phyloP scores from a whole-genome alignment of 805 yeast species.

The Candida nemodendra region DNA sequence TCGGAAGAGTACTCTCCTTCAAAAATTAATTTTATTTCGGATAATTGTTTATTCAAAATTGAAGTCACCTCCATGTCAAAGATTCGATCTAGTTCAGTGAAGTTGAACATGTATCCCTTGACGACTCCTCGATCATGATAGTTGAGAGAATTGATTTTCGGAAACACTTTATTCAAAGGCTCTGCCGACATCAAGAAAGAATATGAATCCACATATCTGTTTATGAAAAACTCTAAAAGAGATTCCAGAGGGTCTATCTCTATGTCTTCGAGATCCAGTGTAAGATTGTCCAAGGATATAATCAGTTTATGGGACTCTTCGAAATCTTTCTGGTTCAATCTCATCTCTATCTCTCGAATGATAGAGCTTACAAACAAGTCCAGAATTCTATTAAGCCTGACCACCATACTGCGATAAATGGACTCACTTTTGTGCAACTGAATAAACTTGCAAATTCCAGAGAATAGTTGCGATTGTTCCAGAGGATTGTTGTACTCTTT shows the following conservation, averaged over 20 bases:
- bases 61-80: slow-evolving; percentile 18
- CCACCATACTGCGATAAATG: slow-evolving; percentile 27
- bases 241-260: slow-evolving; percentile 36
- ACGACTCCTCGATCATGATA: slow-evolving; percentile 25
- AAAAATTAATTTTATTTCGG: slow-evolving; percentile 30
- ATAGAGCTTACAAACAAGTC: slow-evolving; percentile 74
- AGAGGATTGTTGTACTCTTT: slow-evolving; percentile 31
- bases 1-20: slow-evolving; percentile 2
- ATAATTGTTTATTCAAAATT: slow-evolving; percentile 26
- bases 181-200: slow-evolving; percentile 24
- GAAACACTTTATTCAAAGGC: slow-evolving; percentile 21
- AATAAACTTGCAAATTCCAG: slow-evolving; percentile 29
- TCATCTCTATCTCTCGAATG: slow-evolving; percentile 63
- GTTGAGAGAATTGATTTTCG: not conserved
- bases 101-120: slow-evolving; percentile 27
- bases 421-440: slow-evolving; percentile 20
- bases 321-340: slow-evolving; percentile 47
- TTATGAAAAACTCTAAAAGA: slow-evolving; percentile 33
- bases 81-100: slow-evolving; percentile 23
- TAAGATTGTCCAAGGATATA: slow-evolving; percentile 24
- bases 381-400: slow-evolving; percentile 49
- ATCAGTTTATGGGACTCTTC: slow-evolving; percentile 32
- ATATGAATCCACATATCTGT: slow-evolving; percentile 30
- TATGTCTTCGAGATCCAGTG: slow-evolving; percentile 29
- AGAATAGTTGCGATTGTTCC: slow-evolving; percentile 32